Conservation (phyloP, 495 filamentous ascomycete species). For the Pyronema domesticum region DNA sequence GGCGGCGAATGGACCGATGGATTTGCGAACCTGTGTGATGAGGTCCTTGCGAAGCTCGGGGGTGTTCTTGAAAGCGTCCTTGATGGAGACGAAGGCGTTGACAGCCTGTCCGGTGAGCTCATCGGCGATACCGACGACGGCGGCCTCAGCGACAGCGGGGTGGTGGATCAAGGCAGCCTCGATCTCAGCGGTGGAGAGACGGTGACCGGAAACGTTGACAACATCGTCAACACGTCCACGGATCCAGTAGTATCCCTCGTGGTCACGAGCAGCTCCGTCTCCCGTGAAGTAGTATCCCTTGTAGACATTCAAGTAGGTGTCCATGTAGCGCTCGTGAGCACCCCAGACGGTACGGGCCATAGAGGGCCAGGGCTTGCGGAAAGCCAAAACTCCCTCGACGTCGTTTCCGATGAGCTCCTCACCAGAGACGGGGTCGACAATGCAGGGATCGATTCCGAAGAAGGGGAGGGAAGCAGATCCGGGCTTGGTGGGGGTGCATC, state of each 20-base stretch:
- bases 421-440: conserved; percentile 91
- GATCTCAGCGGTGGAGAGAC: conserved; percentile 92
- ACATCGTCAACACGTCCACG: conserved; percentile 96
- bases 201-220: conserved; percentile 91
- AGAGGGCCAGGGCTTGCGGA: conserved; percentile 97
- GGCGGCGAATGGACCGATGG: conserved; percentile 90
- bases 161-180: conserved; percentile 93
- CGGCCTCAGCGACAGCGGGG: conserved; percentile 77
- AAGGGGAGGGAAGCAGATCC: conserved; percentile 67
- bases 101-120: conserved; percentile 93
- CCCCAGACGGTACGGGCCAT: conserved; percentile 99
- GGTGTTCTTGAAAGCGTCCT: conserved; percentile 60
- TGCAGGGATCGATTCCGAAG: conserved; percentile 96
- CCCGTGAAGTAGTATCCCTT: conserved; percentile 98
- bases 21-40: conserved; percentile 84
- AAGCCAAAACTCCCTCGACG: conserved; percentile 91
- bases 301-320: conserved; percentile 95
- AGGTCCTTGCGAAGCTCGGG: conserved; percentile 85
- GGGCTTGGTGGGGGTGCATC: conserved; percentile 62
- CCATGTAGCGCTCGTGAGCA: conserved; percentile 95
- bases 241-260: conserved; percentile 99
- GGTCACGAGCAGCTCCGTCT: conserved; percentile 89
- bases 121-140: conserved; percentile 83
- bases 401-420: conserved; percentile 91
- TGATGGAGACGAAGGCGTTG: conserved; percentile 89